phyloP scores from a whole-genome alignment of 768 basidiomycete species.

The Tulasnella sp. region DNA sequence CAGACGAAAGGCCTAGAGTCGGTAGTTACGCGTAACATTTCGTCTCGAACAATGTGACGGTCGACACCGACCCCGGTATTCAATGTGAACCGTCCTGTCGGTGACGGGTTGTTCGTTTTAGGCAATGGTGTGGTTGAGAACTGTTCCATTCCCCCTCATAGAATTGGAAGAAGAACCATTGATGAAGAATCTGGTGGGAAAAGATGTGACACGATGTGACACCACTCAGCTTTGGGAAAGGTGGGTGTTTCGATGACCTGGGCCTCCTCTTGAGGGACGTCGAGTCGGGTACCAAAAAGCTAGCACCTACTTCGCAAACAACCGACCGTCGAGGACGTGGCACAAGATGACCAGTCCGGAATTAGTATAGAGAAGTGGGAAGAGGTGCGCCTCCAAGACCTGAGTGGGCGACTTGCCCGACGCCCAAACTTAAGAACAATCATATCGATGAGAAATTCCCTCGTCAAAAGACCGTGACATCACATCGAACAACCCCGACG shows the following conservation, averaged over 20 bases:
- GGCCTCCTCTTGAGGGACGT: neutral
- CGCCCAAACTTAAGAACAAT: neutral
- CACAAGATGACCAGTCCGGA: neutral
- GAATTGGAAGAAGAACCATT: neutral
- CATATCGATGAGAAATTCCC: neutral
- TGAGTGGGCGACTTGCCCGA: neutral
- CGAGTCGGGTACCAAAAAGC: neutral
- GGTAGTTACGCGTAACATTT: neutral
- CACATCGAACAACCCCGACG: neutral
- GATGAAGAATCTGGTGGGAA: neutral
- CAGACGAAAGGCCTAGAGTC: neutral
- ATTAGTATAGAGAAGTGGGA: neutral
- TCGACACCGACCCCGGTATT: neutral
- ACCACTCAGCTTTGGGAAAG: neutral
- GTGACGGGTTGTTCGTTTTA: neutral
- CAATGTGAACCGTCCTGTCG: neutral
- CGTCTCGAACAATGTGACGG: no score
- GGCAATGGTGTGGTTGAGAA: neutral
- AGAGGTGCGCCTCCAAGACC: neutral
- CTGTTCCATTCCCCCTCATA: neutral
- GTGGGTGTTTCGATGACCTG: neutral
- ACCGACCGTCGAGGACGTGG: neutral
- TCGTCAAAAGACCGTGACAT: neutral
- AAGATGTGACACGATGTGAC: neutral
- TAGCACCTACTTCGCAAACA: neutral